Percentiles rank a stretch among this genome's conserved stretches.
These are phyloP conservation scores for Proteromonas lacertae DNA, from an alignment of 352 stramenopile species.

Conservation along the genomic window DNA sequence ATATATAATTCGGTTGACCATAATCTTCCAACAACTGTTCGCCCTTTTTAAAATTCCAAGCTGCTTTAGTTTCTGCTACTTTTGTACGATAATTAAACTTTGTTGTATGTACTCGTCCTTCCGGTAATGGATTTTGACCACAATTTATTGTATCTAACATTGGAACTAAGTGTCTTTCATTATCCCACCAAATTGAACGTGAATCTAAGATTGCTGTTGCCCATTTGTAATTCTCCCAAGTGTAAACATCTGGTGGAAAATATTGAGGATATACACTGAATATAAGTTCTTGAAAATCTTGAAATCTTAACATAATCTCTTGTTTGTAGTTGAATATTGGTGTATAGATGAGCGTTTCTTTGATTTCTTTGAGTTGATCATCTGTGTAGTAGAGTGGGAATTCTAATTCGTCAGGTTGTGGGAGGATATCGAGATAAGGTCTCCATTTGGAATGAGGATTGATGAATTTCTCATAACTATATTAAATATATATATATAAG, in stretches of 20 bases:
- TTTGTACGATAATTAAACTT: slow-evolving; percentile 2
- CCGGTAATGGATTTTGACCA: slow-evolving; percentile 7
- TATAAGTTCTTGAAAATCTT: neutral
- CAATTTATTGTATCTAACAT: slow-evolving; percentile 75
- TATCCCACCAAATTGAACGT: slow-evolving; percentile 58
- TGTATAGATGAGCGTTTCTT: slow-evolving; percentile 13
- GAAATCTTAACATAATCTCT: neutral
- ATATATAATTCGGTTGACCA: slow-evolving; percentile 59
- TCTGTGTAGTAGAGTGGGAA: slow-evolving; percentile 14
- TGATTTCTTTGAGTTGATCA: slow-evolving; percentile 19
- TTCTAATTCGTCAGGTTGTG: slow-evolving; percentile 13
- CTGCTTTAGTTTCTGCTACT: slow-evolving; percentile 26
- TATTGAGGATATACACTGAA: neutral
- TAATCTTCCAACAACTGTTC: slow-evolving; percentile 61
- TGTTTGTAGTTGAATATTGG: slow-evolving; percentile 15
- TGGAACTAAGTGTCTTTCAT: slow-evolving; percentile 44
- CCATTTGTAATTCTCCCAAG: slow-evolving; percentile 24
- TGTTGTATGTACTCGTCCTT: neutral
- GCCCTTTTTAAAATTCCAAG: slow-evolving; percentile 6
- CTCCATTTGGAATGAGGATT: slow-evolving; percentile 20
- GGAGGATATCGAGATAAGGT: slow-evolving; percentile 42
- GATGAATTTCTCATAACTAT: slow-evolving; percentile 33
- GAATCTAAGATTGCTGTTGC: slow-evolving; percentile 42
- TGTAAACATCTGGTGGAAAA: slow-evolving; percentile 18
- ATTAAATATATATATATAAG: slow-evolving; percentile 28